Evolutionary conservation across 768 basidiomycete genomes (phyloP), one percentile per base, ranked within the genome.

Genomic region (Xerocomus brunneocitrinus): DNA sequence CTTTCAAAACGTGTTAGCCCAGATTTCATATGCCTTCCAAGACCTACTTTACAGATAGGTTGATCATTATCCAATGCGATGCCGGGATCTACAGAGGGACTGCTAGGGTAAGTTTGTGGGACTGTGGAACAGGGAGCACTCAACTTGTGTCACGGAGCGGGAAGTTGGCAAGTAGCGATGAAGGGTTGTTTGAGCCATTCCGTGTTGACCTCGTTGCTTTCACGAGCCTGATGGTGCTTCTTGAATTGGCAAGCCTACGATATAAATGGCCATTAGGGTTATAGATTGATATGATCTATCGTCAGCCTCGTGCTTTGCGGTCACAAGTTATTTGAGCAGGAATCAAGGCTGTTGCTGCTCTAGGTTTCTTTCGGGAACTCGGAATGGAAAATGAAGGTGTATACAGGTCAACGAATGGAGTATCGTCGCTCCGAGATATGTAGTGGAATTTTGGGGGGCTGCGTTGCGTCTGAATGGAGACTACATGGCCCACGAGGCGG

Each of bases 241-340:
- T 63, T 35, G 55, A 65, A 62, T 56, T 65, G 57, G 62, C 13
- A 63, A 55, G 49, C 35, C 16, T 52, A 31, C 45, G 52, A 36
- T 39, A 58, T 19, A 19, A 19, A 19, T 19, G 19, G 19, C 19
- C 19, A 19, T 58, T 22, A 32, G 48, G 35, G 41, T 30, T 31
- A 47, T 38, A 55, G 50, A 64, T 62, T 47, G 63, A 62, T 63
- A 53, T 49, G 49, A 55, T 59, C 50, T 49, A 58, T 62, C 55
- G 4, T 47, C 41, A 13, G 51, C 40, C 42, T 24, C 49, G 52
- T 43, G 50, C 24, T 34, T 39, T 45, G 24, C 28, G 53, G 39
- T 32, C 50, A 43, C 31, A 22, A 28, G 30, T 39, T 55, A 53
- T 55, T 53, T 58, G 49, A 19, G 40, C 30, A 12, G 2, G 14